Conservation (phyloP, 768 basidiomycete genomes). For the Hemileccinum impolitum region DNA sequence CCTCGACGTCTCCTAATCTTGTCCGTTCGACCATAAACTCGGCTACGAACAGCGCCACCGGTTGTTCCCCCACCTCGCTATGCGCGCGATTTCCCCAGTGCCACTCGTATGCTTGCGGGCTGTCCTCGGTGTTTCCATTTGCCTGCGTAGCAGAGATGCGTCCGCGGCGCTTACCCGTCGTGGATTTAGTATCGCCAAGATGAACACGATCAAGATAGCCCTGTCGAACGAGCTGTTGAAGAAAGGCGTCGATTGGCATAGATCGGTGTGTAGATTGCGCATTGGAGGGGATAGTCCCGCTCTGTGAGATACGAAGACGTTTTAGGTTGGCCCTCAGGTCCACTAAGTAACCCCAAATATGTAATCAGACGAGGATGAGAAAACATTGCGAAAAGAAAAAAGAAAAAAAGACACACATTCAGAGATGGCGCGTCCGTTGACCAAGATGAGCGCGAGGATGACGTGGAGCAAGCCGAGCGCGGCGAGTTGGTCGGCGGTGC, state of each 20-base stretch:
- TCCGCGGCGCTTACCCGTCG: conserved; percentile 52
- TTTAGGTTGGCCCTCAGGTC: conserved; percentile 71
- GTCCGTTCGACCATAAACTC: conserved; percentile 61
- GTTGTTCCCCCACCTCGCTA: conserved; percentile 79
- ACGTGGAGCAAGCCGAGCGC: conserved; percentile 74
- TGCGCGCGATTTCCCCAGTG: conserved; percentile 80
- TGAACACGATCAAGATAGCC: conserved; percentile 73
- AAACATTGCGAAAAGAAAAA: too few relatives aligned
- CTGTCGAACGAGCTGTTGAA: conserved; percentile 61
- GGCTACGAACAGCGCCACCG: conserved; percentile 69
- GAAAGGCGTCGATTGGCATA: conserved; percentile 62
- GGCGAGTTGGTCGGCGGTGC: conserved; percentile 60
- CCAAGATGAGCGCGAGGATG: conserved; percentile 81
- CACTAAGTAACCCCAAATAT: conserved; percentile 37
- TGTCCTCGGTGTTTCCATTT: conserved; percentile 29
- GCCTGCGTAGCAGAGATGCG: conserved; percentile 45
- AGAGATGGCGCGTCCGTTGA: conserved; percentile 65
- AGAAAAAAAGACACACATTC: conserved; percentile 55
- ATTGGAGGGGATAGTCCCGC: conserved; percentile 48
- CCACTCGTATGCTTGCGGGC: conserved; percentile 56
- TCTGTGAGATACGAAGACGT: conserved; percentile 58
- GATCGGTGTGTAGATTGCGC: conserved; percentile 47
- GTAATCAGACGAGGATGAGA: not conserved
- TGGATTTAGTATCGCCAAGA: conserved; percentile 46
- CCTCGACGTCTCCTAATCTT: conserved; percentile 16